A percentile compares a stretch with the other conserved stretches of the same genome.
Conservation (phyloP, 495 filamentous ascomycete species). For the Penicillium antarcticum region DNA sequence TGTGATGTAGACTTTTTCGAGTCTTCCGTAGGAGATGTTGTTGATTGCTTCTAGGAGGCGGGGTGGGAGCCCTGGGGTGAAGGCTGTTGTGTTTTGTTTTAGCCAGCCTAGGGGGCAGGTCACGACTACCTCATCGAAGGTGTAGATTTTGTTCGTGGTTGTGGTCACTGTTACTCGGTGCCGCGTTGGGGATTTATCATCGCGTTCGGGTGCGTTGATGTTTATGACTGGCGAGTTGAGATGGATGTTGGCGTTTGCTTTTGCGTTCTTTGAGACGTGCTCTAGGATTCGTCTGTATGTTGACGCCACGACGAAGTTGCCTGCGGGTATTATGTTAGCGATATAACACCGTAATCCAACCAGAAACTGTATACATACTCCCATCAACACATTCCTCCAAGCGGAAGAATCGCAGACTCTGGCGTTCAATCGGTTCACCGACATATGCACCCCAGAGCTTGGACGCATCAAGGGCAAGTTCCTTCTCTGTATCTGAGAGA, state of each 20-base stretch:
- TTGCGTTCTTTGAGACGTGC: constrained; percentile 59
- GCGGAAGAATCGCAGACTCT: constrained; percentile 91
- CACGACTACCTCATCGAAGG: constrained; percentile 82
- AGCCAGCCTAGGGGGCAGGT: constrained; percentile 88
- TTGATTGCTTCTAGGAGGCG: constrained; percentile 69
- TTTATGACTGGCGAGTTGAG: constrained; percentile 51
- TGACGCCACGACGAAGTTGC: constrained; percentile 83
- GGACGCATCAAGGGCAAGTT: constrained; percentile 58
- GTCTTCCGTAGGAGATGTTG: constrained; percentile 76
- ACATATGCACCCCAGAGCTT: constrained; percentile 87
- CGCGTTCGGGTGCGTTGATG: constrained; percentile 37
- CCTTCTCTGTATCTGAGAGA: constrained; percentile 49
- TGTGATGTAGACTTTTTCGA: constrained; percentile 90
- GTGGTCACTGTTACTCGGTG: constrained; percentile 53
- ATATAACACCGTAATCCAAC: background rate
- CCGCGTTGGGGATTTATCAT: constrained; percentile 3
- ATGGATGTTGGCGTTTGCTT: constrained; percentile 60
- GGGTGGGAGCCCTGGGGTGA: constrained; percentile 64
- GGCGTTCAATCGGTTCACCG: constrained; percentile 68
- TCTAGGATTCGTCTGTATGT: constrained; percentile 79
- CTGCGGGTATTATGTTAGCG: constrained; percentile 36
- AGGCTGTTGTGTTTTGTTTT: constrained; percentile 68
- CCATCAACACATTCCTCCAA: constrained; percentile 94
- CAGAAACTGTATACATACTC: constrained; percentile 46
- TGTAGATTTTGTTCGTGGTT: constrained; percentile 43